These are phyloP conservation scores for Neurospora tetrasperma DNA, from an alignment of 495 filamentous ascomycete genomes.

Conservation along the genomic window DNA sequence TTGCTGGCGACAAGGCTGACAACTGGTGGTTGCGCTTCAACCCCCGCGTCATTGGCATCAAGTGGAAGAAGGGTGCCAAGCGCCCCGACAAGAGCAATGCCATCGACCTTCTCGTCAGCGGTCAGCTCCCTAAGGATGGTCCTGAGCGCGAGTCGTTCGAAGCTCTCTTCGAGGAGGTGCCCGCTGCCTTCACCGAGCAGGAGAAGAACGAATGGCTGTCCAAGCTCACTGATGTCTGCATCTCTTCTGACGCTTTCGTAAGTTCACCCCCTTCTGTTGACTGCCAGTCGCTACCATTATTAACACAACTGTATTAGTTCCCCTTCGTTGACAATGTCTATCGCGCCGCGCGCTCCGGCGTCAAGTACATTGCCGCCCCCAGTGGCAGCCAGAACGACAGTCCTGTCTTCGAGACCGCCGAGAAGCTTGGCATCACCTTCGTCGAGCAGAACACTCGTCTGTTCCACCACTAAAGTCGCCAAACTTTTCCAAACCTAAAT, in stretches of 20 bases:
- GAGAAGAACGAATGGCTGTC: slow-evolving; percentile 76
- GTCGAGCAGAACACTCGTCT: slow-evolving; percentile 79
- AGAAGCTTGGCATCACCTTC: slow-evolving; percentile 85
- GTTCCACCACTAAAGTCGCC: slow-evolving; percentile 65
- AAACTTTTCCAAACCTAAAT: neutral
- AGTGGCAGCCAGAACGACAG: slow-evolving; percentile 87
- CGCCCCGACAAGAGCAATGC: slow-evolving; percentile 95
- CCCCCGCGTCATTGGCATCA: slow-evolving; percentile 70
- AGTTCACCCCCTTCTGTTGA: slow-evolving; percentile 25
- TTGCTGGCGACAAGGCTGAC: slow-evolving; percentile 98
- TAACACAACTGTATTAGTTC: slow-evolving; percentile 48
- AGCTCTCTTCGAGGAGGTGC: slow-evolving; percentile 85
- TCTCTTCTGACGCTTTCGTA: slow-evolving; percentile 92
- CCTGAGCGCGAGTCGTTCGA: slow-evolving; percentile 80
- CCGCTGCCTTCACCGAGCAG: slow-evolving; percentile 65
- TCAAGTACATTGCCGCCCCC: slow-evolving; percentile 91
- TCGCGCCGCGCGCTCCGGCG: slow-evolving; percentile 76
- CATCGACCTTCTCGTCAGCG: slow-evolving; percentile 88
- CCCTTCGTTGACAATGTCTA: slow-evolving; percentile 98
- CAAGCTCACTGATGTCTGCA: slow-evolving; percentile 70
- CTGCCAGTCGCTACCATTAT: neutral
- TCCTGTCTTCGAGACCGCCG: slow-evolving; percentile 81
- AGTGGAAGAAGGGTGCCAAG: slow-evolving; percentile 96
- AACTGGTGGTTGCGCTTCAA: slow-evolving; percentile 99
- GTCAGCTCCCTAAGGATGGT: slow-evolving; percentile 69